Percentiles rank a stretch among this genome's conserved stretches.
These are phyloP conservation scores for Cryptococcus floricola DNA, from an alignment of 1,284 basidiomycete species.

Conservation along the genomic window DNA sequence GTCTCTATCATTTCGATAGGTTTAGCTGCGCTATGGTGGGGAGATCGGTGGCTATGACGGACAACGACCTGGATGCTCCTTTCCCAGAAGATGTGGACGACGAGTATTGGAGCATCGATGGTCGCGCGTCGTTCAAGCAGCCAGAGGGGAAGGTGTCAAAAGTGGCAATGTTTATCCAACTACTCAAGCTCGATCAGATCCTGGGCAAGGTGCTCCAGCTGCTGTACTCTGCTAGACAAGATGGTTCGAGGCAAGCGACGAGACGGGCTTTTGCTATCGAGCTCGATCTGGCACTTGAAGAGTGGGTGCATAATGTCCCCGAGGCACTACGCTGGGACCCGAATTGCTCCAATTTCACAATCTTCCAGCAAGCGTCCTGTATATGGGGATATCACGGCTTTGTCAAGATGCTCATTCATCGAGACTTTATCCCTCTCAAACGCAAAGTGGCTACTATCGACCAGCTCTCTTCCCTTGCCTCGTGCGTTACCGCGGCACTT, in stretches of 20 bases:
- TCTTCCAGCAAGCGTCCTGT: constrained; percentile 66
- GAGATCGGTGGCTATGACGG: constrained; percentile 73
- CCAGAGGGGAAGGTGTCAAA: constrained; percentile 53
- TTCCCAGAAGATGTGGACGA: constrained; percentile 78
- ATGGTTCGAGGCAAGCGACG: constrained; percentile 56
- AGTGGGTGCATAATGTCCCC: constrained; percentile 72
- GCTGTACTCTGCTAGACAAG: constrained; percentile 67
- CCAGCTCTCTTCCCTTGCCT: constrained; percentile 64
- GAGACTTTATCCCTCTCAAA: constrained; percentile 68
- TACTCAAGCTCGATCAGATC: constrained; percentile 67
- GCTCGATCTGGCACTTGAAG: constrained; percentile 64
- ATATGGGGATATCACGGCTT: constrained; percentile 68
- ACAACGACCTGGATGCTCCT: constrained; percentile 77
- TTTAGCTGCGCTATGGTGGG: constrained; percentile 68
- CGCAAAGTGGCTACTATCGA: constrained; percentile 32
- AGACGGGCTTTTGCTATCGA: constrained; percentile 64
- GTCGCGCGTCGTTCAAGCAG: constrained; percentile 56
- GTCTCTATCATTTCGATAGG: constrained; percentile 50
- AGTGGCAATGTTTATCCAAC: constrained; percentile 62
- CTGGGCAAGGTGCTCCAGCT: constrained; percentile 66
- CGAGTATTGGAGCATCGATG: constrained; percentile 64
- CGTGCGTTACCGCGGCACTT: constrained; percentile 79
- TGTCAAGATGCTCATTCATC: constrained; percentile 65
- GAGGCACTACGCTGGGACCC: constrained; percentile 71
- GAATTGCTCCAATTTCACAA: constrained; percentile 57